Percentiles rank a stretch among this genome's conserved stretches.
Conservation (phyloP, 2,329 filamentous ascomycete species). For the Fusarium sp. region DNA sequence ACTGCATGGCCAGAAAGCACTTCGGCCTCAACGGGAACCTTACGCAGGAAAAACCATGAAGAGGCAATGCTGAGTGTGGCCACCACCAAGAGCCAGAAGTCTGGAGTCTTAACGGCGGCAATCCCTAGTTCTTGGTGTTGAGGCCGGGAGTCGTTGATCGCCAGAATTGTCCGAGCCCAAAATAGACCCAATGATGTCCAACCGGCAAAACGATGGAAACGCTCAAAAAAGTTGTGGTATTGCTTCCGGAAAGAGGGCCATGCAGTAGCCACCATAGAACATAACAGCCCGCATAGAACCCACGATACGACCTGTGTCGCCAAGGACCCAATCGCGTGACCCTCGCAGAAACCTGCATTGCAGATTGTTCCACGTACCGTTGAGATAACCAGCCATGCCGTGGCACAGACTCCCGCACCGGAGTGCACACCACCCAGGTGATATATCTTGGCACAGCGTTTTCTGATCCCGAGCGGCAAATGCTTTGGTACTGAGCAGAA, state of each 20-base stretch:
- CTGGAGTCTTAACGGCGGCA: constrained; percentile 51
- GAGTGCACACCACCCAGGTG: constrained; percentile 64
- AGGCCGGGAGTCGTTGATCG: constrained; percentile 57
- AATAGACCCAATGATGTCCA: constrained; percentile 74
- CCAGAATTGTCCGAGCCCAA: constrained; percentile 69
- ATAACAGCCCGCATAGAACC: constrained; percentile 65
- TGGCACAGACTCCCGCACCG: constrained; percentile 59
- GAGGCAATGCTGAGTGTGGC: constrained; percentile 73
- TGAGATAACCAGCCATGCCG: constrained; percentile 60
- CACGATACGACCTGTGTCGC: constrained; percentile 62
- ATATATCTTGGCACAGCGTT: constrained; percentile 61
- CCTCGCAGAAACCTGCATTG: constrained; percentile 45
- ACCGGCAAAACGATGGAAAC: constrained; percentile 77
- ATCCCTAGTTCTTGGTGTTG: constrained; percentile 47
- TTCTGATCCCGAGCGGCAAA: constrained; percentile 59
- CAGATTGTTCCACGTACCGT: constrained; percentile 51
- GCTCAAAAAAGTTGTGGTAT: constrained; percentile 76
- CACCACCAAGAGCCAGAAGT: constrained; percentile 74
- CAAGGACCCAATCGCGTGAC: constrained; percentile 50
- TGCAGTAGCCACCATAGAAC: constrained; percentile 69
- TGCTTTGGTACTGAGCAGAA: constrained; percentile 57
- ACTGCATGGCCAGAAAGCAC: constrained; percentile 77
- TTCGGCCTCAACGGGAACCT: constrained; percentile 72
- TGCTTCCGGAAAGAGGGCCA: constrained; percentile 70
- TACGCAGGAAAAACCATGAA: constrained; percentile 78